Evolutionary conservation across 225 moss, liverwort and hornwort genomes (phyloP), one percentile per base, ranked within the genome.

Genomic region (Anthoceros angustus): DNA sequence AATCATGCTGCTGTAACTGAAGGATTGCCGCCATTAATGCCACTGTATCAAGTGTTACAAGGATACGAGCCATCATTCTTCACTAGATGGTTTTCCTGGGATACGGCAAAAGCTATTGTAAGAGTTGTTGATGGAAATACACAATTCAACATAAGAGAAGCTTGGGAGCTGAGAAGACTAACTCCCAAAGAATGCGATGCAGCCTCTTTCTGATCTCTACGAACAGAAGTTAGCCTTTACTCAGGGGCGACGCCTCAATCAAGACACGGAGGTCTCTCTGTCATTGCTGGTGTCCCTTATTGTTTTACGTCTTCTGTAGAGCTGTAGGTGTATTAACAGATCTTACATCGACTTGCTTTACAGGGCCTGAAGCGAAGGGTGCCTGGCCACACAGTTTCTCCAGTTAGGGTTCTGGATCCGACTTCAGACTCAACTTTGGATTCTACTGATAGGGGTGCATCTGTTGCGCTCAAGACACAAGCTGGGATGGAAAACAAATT

Each of bases 31-130:
- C 81, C 71, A 42, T 82, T 86, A 39, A 86, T 70, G 76, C 82
- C 89, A 40, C 62, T 89, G 10, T 89, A 78, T 68, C 72, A 77
- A 73, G 73, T 89, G 69, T 72, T 84, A 40, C 86, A 98, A 75
- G 87, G 92, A 66, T 81, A 79, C 65, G 92, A 98, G 49, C 87
- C 98, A 26, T 67, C 68, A 23, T 92, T 89, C 72, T 98, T 98
- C 74, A 92, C 86, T 43, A 62, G 68, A 6, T 83, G 78, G 72
- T 98, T 98, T 45, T 70, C 72, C 40, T 98, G 92, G 98, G 84
- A 85, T 73, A 43, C 81, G 62, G 75, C 80, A 72, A 98, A 92
- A 75, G 81, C 80, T 63, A 78, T 76, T 71, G 92, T 95, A 62
- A 81, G 82, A 12, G 63, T 43, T 45, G 39, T 15, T 42, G 25